These are phyloP conservation scores for Orbilia javanica DNA, from an alignment of 2,329 filamentous ascomycete genomes.

Conservation along the genomic window DNA sequence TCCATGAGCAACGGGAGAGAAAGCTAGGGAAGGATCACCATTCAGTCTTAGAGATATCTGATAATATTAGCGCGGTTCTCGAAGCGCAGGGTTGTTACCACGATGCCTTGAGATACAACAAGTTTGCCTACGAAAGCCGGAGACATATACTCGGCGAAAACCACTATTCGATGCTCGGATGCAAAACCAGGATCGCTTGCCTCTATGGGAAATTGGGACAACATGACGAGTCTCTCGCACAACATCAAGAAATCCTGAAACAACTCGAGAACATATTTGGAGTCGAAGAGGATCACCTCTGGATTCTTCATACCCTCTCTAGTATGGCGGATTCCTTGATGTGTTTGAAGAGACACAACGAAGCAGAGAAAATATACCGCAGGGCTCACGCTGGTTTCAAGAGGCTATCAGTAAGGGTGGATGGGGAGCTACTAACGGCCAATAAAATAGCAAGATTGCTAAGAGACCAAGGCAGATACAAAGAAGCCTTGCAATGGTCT, in stretches of 20 bases:
- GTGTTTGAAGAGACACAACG: background rate
- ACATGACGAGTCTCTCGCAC: background rate
- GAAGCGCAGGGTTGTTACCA: background rate
- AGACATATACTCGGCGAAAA: background rate
- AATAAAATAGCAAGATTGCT: constrained; percentile 6
- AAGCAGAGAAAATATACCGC: constrained; percentile 18
- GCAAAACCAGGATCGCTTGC: background rate
- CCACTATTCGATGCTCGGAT: constrained; percentile 21
- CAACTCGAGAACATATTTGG: constrained; percentile 18
- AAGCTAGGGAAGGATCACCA: background rate
- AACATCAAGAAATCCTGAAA: background rate
- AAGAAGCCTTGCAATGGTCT: constrained; percentile 19
- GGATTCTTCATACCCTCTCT: background rate
- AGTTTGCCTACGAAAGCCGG: constrained; percentile 3
- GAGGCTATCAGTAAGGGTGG: background rate
- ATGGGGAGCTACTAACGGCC: constrained; percentile 11
- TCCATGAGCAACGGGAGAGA: background rate
- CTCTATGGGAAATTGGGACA: constrained; percentile 5
- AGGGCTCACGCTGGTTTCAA: constrained; percentile 2
- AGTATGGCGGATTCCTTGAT: constrained; percentile 7
- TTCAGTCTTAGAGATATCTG: background rate
- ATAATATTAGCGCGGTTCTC: background rate
- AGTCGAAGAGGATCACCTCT: constrained; percentile 14
- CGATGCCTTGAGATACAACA: background rate
- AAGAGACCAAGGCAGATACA: background rate